A percentile compares a stretch with the other conserved stretches of the same genome.
These are phyloP conservation scores for Colletotrichum neosansevieriae DNA, from an alignment of 2,329 filamentous ascomycete genomes.

Conservation along the genomic window DNA sequence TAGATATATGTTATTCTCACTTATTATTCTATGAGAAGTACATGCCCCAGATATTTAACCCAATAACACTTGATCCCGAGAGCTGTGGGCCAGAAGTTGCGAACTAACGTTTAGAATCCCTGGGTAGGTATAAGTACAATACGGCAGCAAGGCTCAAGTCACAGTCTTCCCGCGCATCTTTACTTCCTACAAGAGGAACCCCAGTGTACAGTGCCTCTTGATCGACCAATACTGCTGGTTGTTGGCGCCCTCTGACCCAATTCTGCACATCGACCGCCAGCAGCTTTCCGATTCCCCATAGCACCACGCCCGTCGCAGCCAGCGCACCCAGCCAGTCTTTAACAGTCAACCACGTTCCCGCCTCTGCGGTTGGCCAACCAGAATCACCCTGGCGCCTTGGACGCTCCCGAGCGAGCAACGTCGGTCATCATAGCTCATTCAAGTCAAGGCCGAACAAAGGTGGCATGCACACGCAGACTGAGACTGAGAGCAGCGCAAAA, in stretches of 20 bases:
- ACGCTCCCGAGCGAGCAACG: slow-evolving; percentile 2
- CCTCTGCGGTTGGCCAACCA: neutral
- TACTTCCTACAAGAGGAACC: neutral
- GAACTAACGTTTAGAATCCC: too few species aligned
- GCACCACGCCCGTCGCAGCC: slow-evolving; percentile 3
- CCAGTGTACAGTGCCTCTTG: slow-evolving; percentile 10
- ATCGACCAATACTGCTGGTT: slow-evolving; percentile 1
- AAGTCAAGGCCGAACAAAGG: neutral
- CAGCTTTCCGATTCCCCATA: slow-evolving; percentile 1
- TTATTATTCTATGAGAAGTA: too few species aligned
- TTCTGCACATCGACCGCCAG: slow-evolving; percentile 13
- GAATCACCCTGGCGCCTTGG: slow-evolving; percentile 3
- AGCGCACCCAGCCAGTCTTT: neutral
- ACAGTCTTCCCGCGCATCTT: slow-evolving; percentile 8
- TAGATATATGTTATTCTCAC: too few species aligned
- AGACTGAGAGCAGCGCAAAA: slow-evolving; percentile 6
- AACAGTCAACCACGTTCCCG: neutral
- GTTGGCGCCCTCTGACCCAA: slow-evolving; percentile 9
- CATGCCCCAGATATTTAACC: too few species aligned
- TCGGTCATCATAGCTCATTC: slow-evolving; percentile 5
- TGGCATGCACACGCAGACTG: slow-evolving; percentile 8
- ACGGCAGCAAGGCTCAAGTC: slow-evolving; percentile 11
- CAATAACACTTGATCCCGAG: too few species aligned
- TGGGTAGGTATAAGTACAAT: too few species aligned
- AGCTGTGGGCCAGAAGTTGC: too few species aligned